Percentiles rank a stretch among this genome's conserved stretches.
phyloP scores from a whole-genome alignment of 2,329 filamentous ascomycete genomes.

The Fusarium sambucinum region DNA sequence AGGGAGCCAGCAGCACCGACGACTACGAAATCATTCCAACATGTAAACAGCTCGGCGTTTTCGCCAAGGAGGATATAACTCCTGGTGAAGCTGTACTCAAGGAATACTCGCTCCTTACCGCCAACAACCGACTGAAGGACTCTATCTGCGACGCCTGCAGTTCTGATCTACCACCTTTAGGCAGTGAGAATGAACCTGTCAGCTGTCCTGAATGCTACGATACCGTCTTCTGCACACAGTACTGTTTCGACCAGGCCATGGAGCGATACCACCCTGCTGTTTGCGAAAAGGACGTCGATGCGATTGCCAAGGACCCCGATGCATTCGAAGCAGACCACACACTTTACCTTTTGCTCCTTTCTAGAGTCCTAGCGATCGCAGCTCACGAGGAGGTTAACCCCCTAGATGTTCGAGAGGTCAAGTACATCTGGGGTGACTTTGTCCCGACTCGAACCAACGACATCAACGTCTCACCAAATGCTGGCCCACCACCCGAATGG shows the following conservation, averaged over 20 bases:
- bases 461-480: slow-evolving; percentile 65
- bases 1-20: slow-evolving; percentile 64
- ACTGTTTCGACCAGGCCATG: slow-evolving; percentile 69
- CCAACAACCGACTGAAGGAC: slow-evolving; percentile 88
- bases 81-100: slow-evolving; percentile 81
- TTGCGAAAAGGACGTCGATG: slow-evolving; percentile 75
- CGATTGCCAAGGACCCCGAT: slow-evolving; percentile 73
- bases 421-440: slow-evolving; percentile 78
- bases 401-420: slow-evolving; percentile 72
- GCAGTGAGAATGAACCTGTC: slow-evolving; percentile 60
- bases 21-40: slow-evolving; percentile 65
- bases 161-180: slow-evolving; percentile 73
- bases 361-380: slow-evolving; percentile 73
- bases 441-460: slow-evolving; percentile 65
- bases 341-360: slow-evolving; percentile 72
- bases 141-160: slow-evolving; percentile 92
- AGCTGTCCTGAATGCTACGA: slow-evolving; percentile 72
- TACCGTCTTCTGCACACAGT: slow-evolving; percentile 73
- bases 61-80: slow-evolving; percentile 83
- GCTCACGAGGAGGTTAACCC: slow-evolving; percentile 71
- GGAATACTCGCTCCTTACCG: slow-evolving; percentile 89
- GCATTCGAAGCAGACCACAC: slow-evolving; percentile 70
- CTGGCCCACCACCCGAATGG: slow-evolving; percentile 70
- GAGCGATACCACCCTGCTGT: slow-evolving; percentile 73
- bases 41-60: slow-evolving; percentile 86